These are phyloP conservation scores for Medicago lupulina DNA, from an alignment of 306 rosid genomes.

Conservation along the genomic window DNA sequence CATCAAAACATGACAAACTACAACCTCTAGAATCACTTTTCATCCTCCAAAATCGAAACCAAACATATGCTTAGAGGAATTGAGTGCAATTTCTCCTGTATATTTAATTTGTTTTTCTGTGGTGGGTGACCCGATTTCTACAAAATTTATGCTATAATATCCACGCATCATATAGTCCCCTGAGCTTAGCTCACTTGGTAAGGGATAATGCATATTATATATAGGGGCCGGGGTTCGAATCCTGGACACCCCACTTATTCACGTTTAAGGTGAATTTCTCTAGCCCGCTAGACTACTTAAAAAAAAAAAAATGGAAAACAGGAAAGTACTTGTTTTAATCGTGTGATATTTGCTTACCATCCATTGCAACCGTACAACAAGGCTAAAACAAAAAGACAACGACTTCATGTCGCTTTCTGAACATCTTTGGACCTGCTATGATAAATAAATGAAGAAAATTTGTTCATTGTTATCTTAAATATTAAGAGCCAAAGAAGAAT, in stretches of 20 bases:
- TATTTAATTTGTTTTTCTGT: neutral
- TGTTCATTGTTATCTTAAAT: constrained; percentile 20
- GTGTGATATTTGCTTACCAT: neutral
- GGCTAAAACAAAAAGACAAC: neutral
- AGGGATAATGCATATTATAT: no score
- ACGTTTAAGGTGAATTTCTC: no score
- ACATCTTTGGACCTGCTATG: neutral
- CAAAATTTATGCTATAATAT: neutral
- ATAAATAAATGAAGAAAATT: neutral
- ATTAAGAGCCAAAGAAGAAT: neutral
- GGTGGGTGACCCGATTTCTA: neutral
- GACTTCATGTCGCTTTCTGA: neutral
- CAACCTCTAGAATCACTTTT: no score
- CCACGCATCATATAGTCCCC: no score
- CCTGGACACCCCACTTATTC: no score
- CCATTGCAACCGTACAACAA: neutral
- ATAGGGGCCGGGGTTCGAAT: no score
- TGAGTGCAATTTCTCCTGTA: neutral
- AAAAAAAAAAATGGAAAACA: no score
- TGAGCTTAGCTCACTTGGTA: no score
- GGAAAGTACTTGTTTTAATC: neutral
- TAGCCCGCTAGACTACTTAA: no score
- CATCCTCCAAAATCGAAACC: no score
- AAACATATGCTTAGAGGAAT: neutral
- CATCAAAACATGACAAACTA: no score